Base-by-base conservation (phyloP, 371 early-diverging fungal genomes). In the Mucor velutinosus region DNA sequence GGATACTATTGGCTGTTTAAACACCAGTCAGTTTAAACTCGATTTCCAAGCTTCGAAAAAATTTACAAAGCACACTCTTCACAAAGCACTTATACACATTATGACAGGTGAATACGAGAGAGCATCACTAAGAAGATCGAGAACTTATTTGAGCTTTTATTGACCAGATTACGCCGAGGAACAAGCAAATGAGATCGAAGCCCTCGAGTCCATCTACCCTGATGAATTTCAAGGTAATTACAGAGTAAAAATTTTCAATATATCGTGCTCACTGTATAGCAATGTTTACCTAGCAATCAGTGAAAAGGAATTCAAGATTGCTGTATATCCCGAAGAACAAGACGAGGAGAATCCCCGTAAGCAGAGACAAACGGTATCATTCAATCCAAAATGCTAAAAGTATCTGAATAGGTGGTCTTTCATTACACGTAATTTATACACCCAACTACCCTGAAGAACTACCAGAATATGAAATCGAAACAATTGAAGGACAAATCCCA, bases 151-250 rank as follows among this genome's bases (percentile, higher is more conserved):
- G 12, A 23, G 19, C 23, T 4, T 35, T 7, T 0, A 35, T 19
- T 53, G 15, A 58, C 4, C 27, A 90, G 92, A 90, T 74, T 93
- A 92, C 77, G 72, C 76, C 33, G 92, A 90, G 70, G 94, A 94
- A 77, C 92, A 92, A 76, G 81, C 85, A 27, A 93, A 91, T 70
- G 98, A 97, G 76, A 76, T 97, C 56, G 97, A 97, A 74, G 95
- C 93, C 17, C 89, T 97, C 56, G 86, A 90, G 65, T 95, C 95
- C 60, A 97, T 97, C 79, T 97, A 94, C 83, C 92, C 90, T 58
- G 94, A 93, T 57, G 97, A 96, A 81, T 92, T 95, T 67, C 80
- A 84, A 73, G 86, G 90, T 89, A 86, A 73, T 56, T 10, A 58
- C 17, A 39, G 6, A 25, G 4, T 11, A 35, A 32, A 58, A 19